Base-by-base conservation (phyloP, 768 basidiomycete genomes). In the Xanthoconium purpureum region DNA sequence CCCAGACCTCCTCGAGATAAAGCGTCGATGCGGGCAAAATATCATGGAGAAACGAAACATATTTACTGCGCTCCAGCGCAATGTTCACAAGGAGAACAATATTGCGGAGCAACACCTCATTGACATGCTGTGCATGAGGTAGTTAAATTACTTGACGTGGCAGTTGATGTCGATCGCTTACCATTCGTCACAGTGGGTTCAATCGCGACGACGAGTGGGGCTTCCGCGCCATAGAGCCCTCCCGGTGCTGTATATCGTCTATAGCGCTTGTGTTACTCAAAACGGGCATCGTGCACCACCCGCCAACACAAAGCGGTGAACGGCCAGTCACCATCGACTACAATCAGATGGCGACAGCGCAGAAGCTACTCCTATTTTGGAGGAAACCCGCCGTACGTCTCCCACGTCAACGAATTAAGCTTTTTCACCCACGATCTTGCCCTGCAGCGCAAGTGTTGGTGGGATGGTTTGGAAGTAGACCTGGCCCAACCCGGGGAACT, bases 101-200 rank as follows among this genome's bases (percentile, higher is more conserved):
- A 80, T 97, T 52, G 97, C 97, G 17, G 97, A 99, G 74, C 96
- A 98, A 75, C 97, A 99, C 76, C 77, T 99, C 65, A 99, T 99
- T 74, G 97, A 98, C 75, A 99, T 99, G 97, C 80, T 99, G 59
- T 98, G 96, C 77, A 97, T 98, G 93, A 97, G 94, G 96, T 96
- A 75, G 44, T 45, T 13, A 45, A 39, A 47, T 57, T 42, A 28
- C 17, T 42, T 14, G 45, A 38, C 54, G 57, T 55, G 28, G 39
- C 40, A 42, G 33, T 52, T 38, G 47, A 11, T 47, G 14, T 17
- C 29, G 24, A 44, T 56, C 30, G 9, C 55, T 68, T 62, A 66
- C 39, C 30, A 47, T 20, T 39, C 47, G 20, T 35, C 47, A 24
- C 56, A 62, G 97, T 74, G 97, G 97, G 18, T 99, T 99, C 71